Evolutionary conservation across 2,329 filamentous ascomycete species (phyloP).

Genomic region (Thielaviopsis ethacetica): DNA sequence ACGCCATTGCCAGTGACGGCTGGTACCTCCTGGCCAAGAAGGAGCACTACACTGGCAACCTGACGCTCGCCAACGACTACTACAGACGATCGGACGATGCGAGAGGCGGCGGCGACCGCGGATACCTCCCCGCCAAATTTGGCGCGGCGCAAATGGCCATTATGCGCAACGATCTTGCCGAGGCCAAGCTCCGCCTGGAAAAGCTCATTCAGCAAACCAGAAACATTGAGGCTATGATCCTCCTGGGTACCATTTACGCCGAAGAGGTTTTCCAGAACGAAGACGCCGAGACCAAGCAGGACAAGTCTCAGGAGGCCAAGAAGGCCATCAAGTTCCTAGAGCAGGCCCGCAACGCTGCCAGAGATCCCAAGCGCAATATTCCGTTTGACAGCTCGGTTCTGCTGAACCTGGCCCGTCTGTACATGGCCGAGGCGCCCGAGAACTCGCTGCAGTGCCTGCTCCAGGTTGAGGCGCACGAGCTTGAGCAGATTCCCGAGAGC

Average conservation of each 20-base stretch:
- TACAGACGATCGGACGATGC: constrained; percentile 86
- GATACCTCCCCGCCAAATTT: constrained; percentile 88
- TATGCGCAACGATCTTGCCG: constrained; percentile 66
- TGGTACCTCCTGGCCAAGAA: constrained; percentile 92
- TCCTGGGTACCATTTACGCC: constrained; percentile 81
- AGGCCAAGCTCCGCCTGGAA: constrained; percentile 83
- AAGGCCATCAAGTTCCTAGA: constrained; percentile 80
- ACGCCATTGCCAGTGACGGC: constrained; percentile 89
- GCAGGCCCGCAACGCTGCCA: constrained; percentile 74
- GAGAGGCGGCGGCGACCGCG: constrained; percentile 75
- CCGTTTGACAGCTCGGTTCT: constrained; percentile 72
- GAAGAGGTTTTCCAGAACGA: constrained; percentile 83
- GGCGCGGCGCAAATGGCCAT: constrained; percentile 82
- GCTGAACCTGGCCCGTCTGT: constrained; percentile 79
- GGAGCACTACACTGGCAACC: constrained; percentile 67
- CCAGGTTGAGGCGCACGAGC: constrained; percentile 80
- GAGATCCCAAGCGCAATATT: constrained; percentile 74
- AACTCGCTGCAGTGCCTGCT: constrained; percentile 83
- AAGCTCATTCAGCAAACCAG: constrained; percentile 83
- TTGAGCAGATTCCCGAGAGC: constrained; percentile 53
- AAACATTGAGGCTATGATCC: constrained; percentile 73
- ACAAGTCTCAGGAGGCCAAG: constrained; percentile 69
- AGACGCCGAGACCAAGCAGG: constrained; percentile 57
- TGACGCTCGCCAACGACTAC: constrained; percentile 62
- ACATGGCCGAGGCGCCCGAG: constrained; percentile 71